Conservation (phyloP, 768 basidiomycete species). For the Hebeloma cylindrosporum region DNA sequence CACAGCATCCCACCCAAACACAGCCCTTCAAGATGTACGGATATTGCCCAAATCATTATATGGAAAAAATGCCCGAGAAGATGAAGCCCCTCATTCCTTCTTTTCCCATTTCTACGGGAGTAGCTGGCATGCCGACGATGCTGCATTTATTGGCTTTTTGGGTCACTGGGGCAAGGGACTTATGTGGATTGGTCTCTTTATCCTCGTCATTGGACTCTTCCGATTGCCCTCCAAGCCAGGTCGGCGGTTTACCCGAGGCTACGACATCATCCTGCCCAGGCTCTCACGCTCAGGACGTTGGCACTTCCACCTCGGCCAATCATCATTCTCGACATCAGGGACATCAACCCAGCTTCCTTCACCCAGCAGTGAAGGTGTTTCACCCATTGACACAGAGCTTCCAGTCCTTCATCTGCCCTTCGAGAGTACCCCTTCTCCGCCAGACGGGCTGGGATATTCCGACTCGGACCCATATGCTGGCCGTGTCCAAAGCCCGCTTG, state of each 20-base stretch:
- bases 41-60: constrained; percentile 96
- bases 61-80: constrained; percentile 88
- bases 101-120: constrained; percentile 98
- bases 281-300: constrained; percentile 71
- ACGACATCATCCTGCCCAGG: constrained; percentile 78
- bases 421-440: constrained; percentile 56
- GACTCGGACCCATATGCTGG: constrained; percentile 41
- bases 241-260: constrained; percentile 56
- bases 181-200: constrained; percentile 79
- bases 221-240: constrained; percentile 63
- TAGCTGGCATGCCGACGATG: constrained; percentile 98
- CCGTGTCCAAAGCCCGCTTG: constrained; percentile 44
- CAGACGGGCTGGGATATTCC: constrained; percentile 43
- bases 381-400: constrained; percentile 50
- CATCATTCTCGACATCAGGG: constrained; percentile 43
- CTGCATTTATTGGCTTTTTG: constrained; percentile 94
- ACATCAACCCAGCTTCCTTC: constrained; percentile 48
- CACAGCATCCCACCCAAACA: constrained; percentile 62
- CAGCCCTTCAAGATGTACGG: constrained; percentile 74
- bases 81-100: constrained; percentile 86
- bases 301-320: constrained; percentile 68
- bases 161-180: constrained; percentile 83
- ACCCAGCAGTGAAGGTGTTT: constrained; percentile 38
- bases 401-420: constrained; percentile 66
- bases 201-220: constrained; percentile 70